phyloP scores from a whole-genome alignment of 768 basidiomycete genomes.

The Trametes cingulata region DNA sequence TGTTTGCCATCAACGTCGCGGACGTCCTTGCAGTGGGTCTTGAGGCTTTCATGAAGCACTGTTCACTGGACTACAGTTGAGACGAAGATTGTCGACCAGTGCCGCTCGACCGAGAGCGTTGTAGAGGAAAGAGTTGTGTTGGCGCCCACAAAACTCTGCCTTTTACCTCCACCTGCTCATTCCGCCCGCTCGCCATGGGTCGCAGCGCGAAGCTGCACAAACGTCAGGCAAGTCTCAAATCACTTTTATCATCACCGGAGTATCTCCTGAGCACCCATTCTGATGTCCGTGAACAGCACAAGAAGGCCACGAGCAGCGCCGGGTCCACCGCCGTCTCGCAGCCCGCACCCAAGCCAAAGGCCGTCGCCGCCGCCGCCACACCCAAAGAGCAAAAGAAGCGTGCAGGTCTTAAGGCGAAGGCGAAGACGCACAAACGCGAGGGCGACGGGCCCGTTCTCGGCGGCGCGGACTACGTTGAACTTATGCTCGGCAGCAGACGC shows the following conservation, averaged over 20 bases:
- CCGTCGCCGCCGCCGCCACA: conserved; percentile 23
- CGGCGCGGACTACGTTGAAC: conserved; percentile 73
- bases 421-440: conserved; percentile 27
- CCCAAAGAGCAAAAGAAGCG: conserved; percentile 45
- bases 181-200: conserved; percentile 44
- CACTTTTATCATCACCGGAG: not conserved
- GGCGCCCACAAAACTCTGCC: not conserved
- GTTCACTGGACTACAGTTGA: no score
- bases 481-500: conserved; percentile 70
- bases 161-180: not conserved
- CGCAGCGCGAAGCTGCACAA: conserved; percentile 69
- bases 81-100: no score
- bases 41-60: no score
- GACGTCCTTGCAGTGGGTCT: no score
- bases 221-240: conserved; percentile 44
- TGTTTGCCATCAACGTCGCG: no score
- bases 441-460: conserved; percentile 55
- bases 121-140: not conserved
- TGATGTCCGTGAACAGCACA: not conserved
- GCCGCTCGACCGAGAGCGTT: no score
- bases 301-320: conserved; percentile 30
- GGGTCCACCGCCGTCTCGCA: conserved; percentile 4
- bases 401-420: conserved; percentile 48
- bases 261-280: not conserved
- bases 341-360: conserved; percentile 9